Conservation (phyloP, 176 grass and related monocot species). For the Paspalum notatum region DNA sequence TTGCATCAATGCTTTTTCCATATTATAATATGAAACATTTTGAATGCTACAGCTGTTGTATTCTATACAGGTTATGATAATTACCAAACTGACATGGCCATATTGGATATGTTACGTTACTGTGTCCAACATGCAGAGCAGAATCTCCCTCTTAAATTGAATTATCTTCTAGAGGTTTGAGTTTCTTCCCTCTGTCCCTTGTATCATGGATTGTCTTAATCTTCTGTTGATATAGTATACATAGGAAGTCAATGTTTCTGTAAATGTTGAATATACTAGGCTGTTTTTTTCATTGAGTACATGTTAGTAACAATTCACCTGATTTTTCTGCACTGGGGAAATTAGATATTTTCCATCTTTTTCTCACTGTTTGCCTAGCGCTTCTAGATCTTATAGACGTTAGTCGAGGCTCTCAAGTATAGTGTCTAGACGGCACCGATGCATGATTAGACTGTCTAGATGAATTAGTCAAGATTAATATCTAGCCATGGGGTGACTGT, state of each 20-base stretch:
- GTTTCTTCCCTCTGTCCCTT: conserved; percentile 7
- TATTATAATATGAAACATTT: background rate
- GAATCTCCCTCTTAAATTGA: conserved; percentile 60
- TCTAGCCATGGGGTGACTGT: no score
- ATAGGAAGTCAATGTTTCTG: background rate
- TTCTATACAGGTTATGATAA: conserved; percentile 54
- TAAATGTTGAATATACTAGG: background rate
- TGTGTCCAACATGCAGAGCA: conserved; percentile 68
- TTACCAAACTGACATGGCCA: conserved; percentile 51
- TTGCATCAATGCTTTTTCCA: background rate
- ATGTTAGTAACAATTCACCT: background rate
- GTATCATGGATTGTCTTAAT: conserved; percentile 10
- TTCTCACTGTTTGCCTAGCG: no score
- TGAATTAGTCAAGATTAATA: no score
- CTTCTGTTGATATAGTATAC: background rate
- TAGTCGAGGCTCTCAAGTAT: no score
- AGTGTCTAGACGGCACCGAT: no score
- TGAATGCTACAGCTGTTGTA: background rate
- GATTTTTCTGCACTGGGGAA: background rate
- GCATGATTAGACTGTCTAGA: no score
- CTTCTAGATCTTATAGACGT: no score
- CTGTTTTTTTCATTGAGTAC: background rate
- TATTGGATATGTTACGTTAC: conserved; percentile 73
- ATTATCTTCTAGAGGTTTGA: conserved; percentile 55
- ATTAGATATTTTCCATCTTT: background rate